Evolutionary conservation across 257 asterid genomes (phyloP).

Genomic region (Primulina tabacum): DNA sequence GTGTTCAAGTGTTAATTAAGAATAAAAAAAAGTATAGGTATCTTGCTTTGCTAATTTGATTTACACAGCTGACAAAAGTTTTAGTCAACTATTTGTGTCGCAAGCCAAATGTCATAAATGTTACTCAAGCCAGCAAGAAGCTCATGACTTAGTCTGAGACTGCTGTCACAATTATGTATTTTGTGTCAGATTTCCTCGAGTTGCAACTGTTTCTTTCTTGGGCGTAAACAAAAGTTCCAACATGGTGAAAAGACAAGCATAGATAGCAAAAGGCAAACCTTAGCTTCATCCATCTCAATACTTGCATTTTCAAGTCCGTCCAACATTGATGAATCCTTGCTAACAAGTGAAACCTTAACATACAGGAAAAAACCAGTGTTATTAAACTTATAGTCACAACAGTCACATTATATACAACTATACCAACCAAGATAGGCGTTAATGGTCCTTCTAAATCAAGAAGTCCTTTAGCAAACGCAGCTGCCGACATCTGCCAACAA

Average conservation of each 20-base stretch:
- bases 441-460: conserved; percentile 96
- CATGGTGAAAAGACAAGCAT: conserved; percentile 8
- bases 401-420: conserved; percentile 11
- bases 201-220: background rate
- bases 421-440: conserved; percentile 88
- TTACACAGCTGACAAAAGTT: background rate
- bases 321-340: conserved; percentile 98
- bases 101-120: background rate
- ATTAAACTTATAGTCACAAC: background rate
- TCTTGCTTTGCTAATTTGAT: background rate
- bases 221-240: too few relatives aligned
- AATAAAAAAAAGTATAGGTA: too few relatives aligned
- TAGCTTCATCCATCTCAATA: conserved; percentile 85
- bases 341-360: conserved; percentile 87
- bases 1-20: background rate
- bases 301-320: conserved; percentile 98
- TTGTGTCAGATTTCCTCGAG: conserved; percentile 1
- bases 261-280: conserved; percentile 49
- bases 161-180: background rate
- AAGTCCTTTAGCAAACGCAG: conserved; percentile 98
- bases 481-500: conserved; percentile 85
- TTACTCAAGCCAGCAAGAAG: background rate
- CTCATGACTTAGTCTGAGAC: background rate
- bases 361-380: conserved; percentile 3
- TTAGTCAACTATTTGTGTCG: background rate